Base-by-base conservation (phyloP, 495 filamentous ascomycete genomes). In the Penicillium psychrofluorescens region DNA sequence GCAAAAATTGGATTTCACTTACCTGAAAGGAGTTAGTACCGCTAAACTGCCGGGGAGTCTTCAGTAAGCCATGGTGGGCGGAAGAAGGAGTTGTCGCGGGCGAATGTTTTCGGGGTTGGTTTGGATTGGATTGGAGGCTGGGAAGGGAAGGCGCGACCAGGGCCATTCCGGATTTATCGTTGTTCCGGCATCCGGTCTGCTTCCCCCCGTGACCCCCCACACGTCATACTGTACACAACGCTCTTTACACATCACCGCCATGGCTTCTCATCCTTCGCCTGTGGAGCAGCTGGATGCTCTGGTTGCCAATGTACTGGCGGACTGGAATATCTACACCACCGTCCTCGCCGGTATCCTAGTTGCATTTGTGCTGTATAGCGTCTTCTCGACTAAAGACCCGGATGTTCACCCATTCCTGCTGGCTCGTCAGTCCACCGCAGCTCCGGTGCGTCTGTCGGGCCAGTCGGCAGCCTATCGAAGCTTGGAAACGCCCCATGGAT, bases 361-460 rank as follows among this genome's bases (percentile, higher is more conserved):
- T 38, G 74, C 75, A 30, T 68, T 84, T 50, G 64, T 90, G 16
- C 68, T 78, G 47, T 85, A 86, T 54, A 80, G 76, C 11, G 58
- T 82, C 29, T 59, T 83, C 37, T 76, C 73, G 40, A 70, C 70
- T 7, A 66, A 70, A 34, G 89, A 95, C 31, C 86, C 94, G 1
- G 92, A 97, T 66, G 83, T 84, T 8, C 91, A 97, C 61, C 94
- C 92, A 7, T 79, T 95, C 53, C 76, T 96, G 15, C 81, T 99
- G 33, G 82, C 85, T 40, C 81, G 92, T 31, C 92, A 97, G 66
- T 79, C 87, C 27, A 75, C 82, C 39, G 69, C 81, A 33, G 83
- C 85, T 9, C 79, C 83, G 7, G 83, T 99, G 28, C 80, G 94
- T 49, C 81, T 91, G 44, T 75, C 84, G 28, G 85, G 88, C 46